Percentiles rank a stretch among this genome's conserved stretches.
These are phyloP conservation scores for Saccharomyces hybrid DNA, from an alignment of 1,139 yeast genomes.

Conservation along the genomic window DNA sequence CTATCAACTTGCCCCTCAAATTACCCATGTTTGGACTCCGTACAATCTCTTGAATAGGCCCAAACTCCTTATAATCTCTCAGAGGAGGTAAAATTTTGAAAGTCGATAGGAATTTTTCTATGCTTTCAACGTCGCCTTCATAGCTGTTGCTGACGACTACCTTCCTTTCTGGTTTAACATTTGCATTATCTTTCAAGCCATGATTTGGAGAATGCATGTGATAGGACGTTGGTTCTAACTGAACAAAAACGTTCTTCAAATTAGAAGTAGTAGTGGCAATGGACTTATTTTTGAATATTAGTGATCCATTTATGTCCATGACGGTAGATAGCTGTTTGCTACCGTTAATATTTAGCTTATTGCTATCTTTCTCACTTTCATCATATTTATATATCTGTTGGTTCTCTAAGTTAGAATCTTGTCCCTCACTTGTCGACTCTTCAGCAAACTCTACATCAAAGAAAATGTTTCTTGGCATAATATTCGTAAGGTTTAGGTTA, in stretches of 20 bases:
- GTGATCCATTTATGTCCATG: conserved; percentile 29
- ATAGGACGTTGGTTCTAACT: conserved; percentile 36
- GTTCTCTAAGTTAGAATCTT: not conserved
- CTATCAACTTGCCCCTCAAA: conserved; percentile 45
- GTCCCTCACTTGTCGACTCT: conserved; percentile 1
- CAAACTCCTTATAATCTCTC: conserved; percentile 65
- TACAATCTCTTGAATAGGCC: conserved; percentile 29
- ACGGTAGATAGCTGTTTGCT: conserved; percentile 10
- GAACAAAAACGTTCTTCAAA: conserved; percentile 58
- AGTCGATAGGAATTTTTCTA: conserved; percentile 48
- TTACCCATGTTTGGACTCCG: conserved; percentile 29
- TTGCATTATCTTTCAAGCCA: conserved; percentile 1
- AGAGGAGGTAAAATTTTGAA: conserved; percentile 51
- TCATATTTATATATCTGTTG: conserved; percentile 2
- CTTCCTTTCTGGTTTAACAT: conserved; percentile 5
- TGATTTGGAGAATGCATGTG: conserved; percentile 7
- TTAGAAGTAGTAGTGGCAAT: conserved; percentile 51
- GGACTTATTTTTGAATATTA: conserved; percentile 33
- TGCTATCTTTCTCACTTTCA: not conserved
- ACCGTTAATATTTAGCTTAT: not conserved
- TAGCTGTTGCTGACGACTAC: conserved; percentile 45
- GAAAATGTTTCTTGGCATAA: conserved; percentile 58
- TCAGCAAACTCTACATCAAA: conserved; percentile 42
- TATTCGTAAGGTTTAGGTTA: conserved; percentile 25
- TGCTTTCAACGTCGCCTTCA: conserved; percentile 57